phyloP scores from a whole-genome alignment of 2,329 filamentous ascomycete species.

The Helicocarpus griseus region DNA sequence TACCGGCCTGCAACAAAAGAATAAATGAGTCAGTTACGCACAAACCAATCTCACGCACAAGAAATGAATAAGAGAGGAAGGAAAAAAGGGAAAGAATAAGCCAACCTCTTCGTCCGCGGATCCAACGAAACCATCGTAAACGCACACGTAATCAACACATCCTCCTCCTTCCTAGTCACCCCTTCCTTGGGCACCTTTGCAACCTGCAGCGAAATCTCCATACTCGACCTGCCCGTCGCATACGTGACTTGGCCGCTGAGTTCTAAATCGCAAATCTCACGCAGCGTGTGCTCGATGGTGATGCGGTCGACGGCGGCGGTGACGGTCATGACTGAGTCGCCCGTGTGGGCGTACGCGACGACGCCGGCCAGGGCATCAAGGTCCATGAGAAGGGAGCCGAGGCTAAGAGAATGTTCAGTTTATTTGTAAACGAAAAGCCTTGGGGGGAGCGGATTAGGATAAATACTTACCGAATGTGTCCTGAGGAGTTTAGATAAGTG shows the following conservation, averaged over 20 bases:
- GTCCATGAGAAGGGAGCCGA: slow-evolving; percentile 70
- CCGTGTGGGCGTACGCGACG: slow-evolving; percentile 64
- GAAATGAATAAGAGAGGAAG: neutral
- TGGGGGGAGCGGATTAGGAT: neutral
- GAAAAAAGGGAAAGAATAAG: slow-evolving; percentile 1
- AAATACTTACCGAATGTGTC: slow-evolving; percentile 52
- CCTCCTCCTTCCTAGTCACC: slow-evolving; percentile 39
- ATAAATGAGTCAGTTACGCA: slow-evolving; percentile 6
- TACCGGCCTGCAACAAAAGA: slow-evolving; percentile 39
- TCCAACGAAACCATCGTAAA: slow-evolving; percentile 72
- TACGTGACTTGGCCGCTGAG: slow-evolving; percentile 61
- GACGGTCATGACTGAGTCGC: slow-evolving; percentile 53
- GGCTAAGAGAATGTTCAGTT: slow-evolving; percentile 26
- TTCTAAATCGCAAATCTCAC: slow-evolving; percentile 69
- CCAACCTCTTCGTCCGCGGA: slow-evolving; percentile 53
- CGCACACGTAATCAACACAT: slow-evolving; percentile 60
- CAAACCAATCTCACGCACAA: neutral
- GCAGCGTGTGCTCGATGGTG: slow-evolving; percentile 59
- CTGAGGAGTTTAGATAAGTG: slow-evolving; percentile 66
- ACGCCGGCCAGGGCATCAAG: slow-evolving; percentile 68
- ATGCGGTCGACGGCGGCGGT: slow-evolving; percentile 57
- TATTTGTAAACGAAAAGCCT: neutral
- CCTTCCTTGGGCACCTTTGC: slow-evolving; percentile 47
- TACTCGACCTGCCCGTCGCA: slow-evolving; percentile 61
- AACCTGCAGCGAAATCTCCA: slow-evolving; percentile 66